Percentiles rank a stretch among this genome's conserved stretches.
These are phyloP conservation scores for Carex kokanica DNA, from an alignment of 176 grass and related monocot genomes.

Conservation along the genomic window DNA sequence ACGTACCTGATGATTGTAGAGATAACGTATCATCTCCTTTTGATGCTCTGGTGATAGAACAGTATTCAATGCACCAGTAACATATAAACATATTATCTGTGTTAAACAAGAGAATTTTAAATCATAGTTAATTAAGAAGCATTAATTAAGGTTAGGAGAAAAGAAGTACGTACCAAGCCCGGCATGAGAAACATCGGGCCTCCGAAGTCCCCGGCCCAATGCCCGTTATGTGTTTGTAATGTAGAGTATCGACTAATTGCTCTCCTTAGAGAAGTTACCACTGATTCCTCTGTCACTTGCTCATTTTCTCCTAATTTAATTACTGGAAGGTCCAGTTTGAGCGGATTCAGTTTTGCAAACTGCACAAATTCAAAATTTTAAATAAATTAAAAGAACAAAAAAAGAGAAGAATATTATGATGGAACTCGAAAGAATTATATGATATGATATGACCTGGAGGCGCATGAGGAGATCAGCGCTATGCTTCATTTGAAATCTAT, in stretches of 20 bases:
- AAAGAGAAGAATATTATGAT: not conserved
- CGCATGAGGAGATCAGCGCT: constrained; percentile 76
- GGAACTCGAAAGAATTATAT: too few species aligned
- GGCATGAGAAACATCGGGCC: constrained; percentile 66
- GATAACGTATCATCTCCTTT: constrained; percentile 26
- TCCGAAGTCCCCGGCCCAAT: constrained; percentile 52
- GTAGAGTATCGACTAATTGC: constrained; percentile 34
- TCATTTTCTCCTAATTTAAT: constrained; percentile 29
- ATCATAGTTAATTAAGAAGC: too few species aligned
- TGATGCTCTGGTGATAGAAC: constrained; percentile 27
- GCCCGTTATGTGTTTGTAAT: constrained; percentile 39
- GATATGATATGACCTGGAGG: constrained; percentile 39
- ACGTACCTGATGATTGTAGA: constrained; percentile 35
- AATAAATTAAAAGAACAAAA: not conserved
- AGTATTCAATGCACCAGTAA: constrained; percentile 25
- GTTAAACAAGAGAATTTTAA: not conserved
- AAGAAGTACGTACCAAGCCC: constrained; percentile 25
- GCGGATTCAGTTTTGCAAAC: constrained; percentile 17
- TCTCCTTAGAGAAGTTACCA: constrained; percentile 22
- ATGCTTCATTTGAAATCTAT: constrained; percentile 50
- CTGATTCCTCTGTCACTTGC: constrained; percentile 21
- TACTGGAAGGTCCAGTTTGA: not conserved
- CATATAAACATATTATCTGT: constrained; percentile 30
- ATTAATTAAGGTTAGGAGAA: not conserved
- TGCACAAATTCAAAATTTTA: constrained; percentile 1